Evolutionary conservation across 352 stramenopile genomes (phyloP), one percentile per base, ranked within the genome.

Genomic region (Phytophthora pisi): DNA sequence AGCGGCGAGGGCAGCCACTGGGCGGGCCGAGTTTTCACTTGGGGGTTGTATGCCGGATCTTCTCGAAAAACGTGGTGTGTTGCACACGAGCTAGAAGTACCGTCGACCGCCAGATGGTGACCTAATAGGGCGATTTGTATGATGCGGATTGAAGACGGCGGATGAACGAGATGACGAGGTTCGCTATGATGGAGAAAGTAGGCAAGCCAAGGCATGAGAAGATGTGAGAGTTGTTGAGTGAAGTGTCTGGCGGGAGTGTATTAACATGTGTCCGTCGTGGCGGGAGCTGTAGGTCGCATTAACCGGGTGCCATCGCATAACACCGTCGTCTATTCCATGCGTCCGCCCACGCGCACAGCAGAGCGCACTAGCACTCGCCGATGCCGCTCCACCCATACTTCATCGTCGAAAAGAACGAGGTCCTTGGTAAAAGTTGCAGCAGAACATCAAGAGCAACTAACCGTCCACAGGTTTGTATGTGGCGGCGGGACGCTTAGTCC

Each of bases 261-360:
- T 77, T 72, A 24, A 30, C 31, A 8, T 38, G 24, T 8, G 56
- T 45, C 43, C 60, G 51, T 31, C 34, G 24, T 61, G 38, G 24
- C 47, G 55, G 69, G 64, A 83, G 77, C 60, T 70, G 68, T 70
- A 68, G 78, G 81, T 91, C 77, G 81, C 88, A 96, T 96, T 96
- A 96, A 96, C 88, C 88, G 81, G 85, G 86, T 92, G 88, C 86
- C 88, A 96, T 96, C 88, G 88, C 88, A 89, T 88, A 95, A 96
- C 88, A 93, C 86, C 88, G 84, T 96, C 88, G 88, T 96, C 74
- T 96, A 95, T 93, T 96, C 88, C 88, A 96, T 96, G 88, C 86
- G 79, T 85, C 75, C 76, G 54, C 58, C 43, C 51, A 51, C 52
- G n/a, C 31, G 8, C 72, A 67, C 50, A 66, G 28, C 66, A 40